phyloP scores from a whole-genome alignment of 805 yeast genomes.

The Groenewaldozyma salmanticensis region DNA sequence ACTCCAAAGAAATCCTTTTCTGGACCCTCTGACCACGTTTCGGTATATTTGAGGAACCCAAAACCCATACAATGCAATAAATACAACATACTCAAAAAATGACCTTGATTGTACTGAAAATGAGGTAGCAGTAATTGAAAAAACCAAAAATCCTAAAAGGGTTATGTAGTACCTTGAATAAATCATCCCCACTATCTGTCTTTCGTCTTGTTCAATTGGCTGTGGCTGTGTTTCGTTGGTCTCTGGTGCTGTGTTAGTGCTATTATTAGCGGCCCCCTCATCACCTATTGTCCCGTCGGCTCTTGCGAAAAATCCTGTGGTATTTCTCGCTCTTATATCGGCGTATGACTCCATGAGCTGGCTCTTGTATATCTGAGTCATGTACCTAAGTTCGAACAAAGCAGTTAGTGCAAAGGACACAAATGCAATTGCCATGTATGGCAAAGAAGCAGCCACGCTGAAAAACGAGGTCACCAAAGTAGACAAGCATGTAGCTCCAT shows the following conservation, averaged over 20 bases:
- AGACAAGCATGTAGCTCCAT: conserved; percentile 57
- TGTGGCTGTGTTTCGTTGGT: conserved; percentile 1
- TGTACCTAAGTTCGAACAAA: conserved; percentile 65
- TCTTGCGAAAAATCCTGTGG: conserved; percentile 19
- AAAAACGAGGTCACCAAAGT: conserved; percentile 49
- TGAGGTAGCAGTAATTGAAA: conserved; percentile 44
- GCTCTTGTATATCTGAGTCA: conserved; percentile 54
- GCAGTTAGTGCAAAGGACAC: conserved; percentile 59
- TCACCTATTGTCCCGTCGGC: conserved; percentile 15
- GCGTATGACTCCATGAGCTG: conserved; percentile 37
- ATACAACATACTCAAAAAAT: conserved; percentile 46
- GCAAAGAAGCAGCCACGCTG: conserved; percentile 45
- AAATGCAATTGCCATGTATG: conserved; percentile 61
- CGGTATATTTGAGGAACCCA: conserved; percentile 88
- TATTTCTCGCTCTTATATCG: conserved; percentile 29
- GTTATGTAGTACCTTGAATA: conserved; percentile 48
- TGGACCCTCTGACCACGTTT: conserved; percentile 59
- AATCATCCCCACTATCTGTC: conserved; percentile 45
- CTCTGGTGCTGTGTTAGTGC: neutral
- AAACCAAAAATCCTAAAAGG: conserved; percentile 44
- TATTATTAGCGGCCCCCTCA: conserved; percentile 9
- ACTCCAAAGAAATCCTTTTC: conserved; percentile 62
- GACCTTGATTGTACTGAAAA: conserved; percentile 56
- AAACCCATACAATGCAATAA: conserved; percentile 51
- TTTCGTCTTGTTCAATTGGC: conserved; percentile 36